These are phyloP conservation scores for Butyriboletus regius DNA, from an alignment of 1,284 basidiomycete genomes.

Conservation along the genomic window DNA sequence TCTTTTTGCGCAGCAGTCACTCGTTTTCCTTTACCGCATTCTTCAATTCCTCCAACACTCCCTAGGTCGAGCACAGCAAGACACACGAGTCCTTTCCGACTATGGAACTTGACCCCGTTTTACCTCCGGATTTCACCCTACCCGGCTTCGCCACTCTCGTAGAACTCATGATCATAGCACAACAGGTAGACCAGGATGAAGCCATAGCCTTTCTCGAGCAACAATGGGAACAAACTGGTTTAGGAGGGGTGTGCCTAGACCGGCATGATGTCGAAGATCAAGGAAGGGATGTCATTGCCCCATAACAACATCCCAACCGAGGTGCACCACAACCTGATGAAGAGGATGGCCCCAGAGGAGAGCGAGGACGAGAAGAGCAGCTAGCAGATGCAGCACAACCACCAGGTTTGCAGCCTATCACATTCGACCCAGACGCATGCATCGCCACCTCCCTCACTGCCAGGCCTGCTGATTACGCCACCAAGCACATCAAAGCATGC, in stretches of 20 bases:
- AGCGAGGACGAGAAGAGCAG: not conserved
- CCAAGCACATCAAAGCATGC: not conserved
- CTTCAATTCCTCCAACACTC: not conserved
- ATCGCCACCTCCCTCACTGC: not conserved
- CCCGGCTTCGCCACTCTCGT: not conserved
- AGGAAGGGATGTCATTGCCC: not conserved
- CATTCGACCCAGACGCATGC: not conserved
- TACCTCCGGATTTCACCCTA: not conserved
- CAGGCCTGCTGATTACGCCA: not conserved
- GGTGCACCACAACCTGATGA: not conserved
- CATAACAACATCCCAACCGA: not conserved
- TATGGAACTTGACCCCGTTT: not conserved
- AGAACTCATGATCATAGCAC: not conserved
- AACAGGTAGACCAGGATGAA: not conserved
- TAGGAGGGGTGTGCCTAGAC: not conserved
- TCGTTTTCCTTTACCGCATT: rapidly evolving
- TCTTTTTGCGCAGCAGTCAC: not conserved
- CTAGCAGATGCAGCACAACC: not conserved
- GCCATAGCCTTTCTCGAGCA: not conserved
- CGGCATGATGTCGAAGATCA: not conserved
- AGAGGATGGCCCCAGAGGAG: not conserved
- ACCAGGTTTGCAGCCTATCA: not conserved
- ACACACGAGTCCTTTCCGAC: no score
- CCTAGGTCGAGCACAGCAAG: not conserved
- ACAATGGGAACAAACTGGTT: not conserved